Evolutionary conservation across 2,329 filamentous ascomycete species (phyloP), one percentile per base, ranked within the genome.

Genomic region (Cercospora zeina): DNA sequence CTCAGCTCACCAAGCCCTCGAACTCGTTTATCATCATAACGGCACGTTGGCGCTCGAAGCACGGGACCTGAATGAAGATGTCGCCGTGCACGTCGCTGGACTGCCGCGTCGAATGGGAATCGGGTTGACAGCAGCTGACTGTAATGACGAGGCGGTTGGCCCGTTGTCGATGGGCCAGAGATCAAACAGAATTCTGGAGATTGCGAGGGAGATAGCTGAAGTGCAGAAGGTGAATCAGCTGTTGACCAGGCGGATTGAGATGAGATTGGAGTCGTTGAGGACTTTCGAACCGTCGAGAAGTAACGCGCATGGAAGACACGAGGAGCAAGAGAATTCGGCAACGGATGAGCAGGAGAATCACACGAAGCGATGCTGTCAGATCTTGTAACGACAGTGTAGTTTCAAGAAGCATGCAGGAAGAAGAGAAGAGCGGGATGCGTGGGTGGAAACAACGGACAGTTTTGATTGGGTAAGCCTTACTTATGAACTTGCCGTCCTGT

Each of bases 1-100:
- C n/a, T 13, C 49, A 19, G 49, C 49, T 11, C 49, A 53, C 16
- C 49, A 34, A 53, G 49, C 30, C 4, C 49, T 34, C 30, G 49
- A 34, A 13, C 4, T 34, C 5, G 13, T 53, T 24, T 53, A 53
- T n/a, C 3, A 53, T 34, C 30, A 16, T 7, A 53, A 53, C 11
- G 16, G 30, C 31, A 7, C 49, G 1, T 21, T 53, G 27, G 6
- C 31, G 16, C 9, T 31, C 49, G 49, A 53, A 31, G 30, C 49
- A 10, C 30, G 31, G 6, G 49, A 53, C 8, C 14, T 31, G 8
- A 6, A 6, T 27, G 49, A 53, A 34, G 16, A 16, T 34, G 10
- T 53, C 30, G 49, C 31, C 49, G 49, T 53, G 30, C 13, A 53
- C n/a, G 49, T 53, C n/a, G 31, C 49, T 33, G 27, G n/a, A 8